Percentiles rank a stretch among this genome's conserved stretches.
Evolutionary conservation across 2,329 filamentous ascomycete genomes (phyloP).

Genomic region (Penicillium occitanis): DNA sequence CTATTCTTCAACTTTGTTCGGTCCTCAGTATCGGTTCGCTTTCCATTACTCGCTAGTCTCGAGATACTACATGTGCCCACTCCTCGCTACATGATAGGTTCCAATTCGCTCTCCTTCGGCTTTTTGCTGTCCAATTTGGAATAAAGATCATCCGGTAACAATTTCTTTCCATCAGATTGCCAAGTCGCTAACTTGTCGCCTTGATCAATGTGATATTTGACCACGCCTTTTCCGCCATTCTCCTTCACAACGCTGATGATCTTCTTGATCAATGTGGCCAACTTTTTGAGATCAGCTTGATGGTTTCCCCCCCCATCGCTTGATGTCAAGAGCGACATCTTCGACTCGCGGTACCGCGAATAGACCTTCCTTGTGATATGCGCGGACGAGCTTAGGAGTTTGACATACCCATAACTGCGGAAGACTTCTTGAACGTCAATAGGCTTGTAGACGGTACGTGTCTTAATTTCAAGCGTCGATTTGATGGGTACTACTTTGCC

Average conservation of each 20-base stretch:
- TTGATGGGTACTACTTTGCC: conserved; percentile 35
- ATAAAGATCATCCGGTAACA: conserved; percentile 37
- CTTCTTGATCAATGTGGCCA: conserved; percentile 35
- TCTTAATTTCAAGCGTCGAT: conserved; percentile 51
- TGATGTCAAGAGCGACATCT: conserved; percentile 36
- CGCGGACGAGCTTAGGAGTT: conserved; percentile 50
- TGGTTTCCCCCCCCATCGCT: conserved; percentile 40
- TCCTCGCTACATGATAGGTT: not conserved
- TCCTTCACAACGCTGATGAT: conserved; percentile 34
- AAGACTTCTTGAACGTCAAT: conserved; percentile 38
- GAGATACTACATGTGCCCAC: not conserved
- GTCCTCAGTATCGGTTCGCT: not conserved
- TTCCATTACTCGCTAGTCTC: not conserved
- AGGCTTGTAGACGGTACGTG: conserved; percentile 35
- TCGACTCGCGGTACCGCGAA: conserved; percentile 40
- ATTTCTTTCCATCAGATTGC: conserved; percentile 23
- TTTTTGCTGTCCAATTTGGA: conserved; percentile 20
- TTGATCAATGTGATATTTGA: conserved; percentile 26
- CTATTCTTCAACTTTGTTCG: not conserved
- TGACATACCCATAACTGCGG: conserved; percentile 51
- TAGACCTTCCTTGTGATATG: conserved; percentile 41
- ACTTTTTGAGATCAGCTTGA: conserved; percentile 31
- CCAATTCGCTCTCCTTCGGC: not conserved
- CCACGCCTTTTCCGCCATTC: conserved; percentile 27
- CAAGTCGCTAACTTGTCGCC: conserved; percentile 29